Evolutionary conservation across 225 moss, liverwort and hornwort species (phyloP).

Genomic region (Rhytidiadelphus loreus): DNA sequence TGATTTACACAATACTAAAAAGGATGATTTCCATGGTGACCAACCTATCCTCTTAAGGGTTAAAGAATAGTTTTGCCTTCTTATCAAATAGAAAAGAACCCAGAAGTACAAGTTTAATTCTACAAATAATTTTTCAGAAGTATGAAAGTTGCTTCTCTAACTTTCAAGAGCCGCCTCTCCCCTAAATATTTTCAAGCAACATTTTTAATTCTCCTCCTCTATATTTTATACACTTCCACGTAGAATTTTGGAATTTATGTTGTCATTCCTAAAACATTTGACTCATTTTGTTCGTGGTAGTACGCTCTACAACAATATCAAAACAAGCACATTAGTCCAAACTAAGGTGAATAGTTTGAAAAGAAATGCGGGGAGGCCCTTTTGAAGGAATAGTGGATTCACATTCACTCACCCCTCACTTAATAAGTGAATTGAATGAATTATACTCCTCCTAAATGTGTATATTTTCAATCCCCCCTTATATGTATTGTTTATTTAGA

Average conservation of each 20-base stretch:
- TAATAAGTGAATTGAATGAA: too few species aligned
- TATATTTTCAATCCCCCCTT: too few species aligned
- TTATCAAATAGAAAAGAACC: not conserved
- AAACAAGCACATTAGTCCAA: not conserved
- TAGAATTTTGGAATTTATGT: not conserved
- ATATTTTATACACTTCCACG: rapidly evolving
- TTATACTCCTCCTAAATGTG: too few species aligned
- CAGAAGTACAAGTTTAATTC: not conserved
- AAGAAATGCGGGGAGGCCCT: too few species aligned
- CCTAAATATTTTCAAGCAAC: rapidly evolving
- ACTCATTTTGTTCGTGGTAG: not conserved
- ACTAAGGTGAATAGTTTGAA: too few species aligned
- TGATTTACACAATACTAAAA: too few species aligned
- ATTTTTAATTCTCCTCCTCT: rapidly evolving
- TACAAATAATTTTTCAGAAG: not conserved
- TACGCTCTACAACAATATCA: rapidly evolving
- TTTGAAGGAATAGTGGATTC: rapidly evolving
- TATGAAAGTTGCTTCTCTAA: rapidly evolving
- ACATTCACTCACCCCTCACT: too few species aligned
- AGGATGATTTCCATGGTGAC: too few species aligned
- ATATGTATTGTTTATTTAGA: too few species aligned
- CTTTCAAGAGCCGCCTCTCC: not conserved
- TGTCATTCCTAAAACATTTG: too few species aligned
- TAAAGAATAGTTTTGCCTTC: not conserved
- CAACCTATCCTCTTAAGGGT: too few species aligned